Base-by-base conservation (phyloP, 331 rosid genomes). In the Prunus yedoensis region DNA sequence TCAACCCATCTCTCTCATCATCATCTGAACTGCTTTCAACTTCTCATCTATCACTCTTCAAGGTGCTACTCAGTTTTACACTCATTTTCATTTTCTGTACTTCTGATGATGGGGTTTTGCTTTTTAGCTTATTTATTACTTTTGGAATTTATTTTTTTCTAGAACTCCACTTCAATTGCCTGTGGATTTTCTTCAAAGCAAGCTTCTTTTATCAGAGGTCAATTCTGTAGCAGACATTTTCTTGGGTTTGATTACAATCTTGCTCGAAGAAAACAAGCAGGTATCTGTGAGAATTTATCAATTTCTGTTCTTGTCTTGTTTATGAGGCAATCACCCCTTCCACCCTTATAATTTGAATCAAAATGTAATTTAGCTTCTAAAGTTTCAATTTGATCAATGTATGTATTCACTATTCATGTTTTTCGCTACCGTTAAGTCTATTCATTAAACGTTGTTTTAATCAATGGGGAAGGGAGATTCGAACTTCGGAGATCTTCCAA, bases 171-270 rank as follows among this genome's bases (percentile, higher is more conserved):
- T 74, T 43, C 86, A 69, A 81, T 70, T 79, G 78, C 83, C 67
- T 65, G 84, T 75, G 85, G 93, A 64, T 78, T 86, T 70, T 92
- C 93, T 7, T 86, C 92, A 50, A 92, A 73, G n/a, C 86, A 89
- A 41, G 80, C 30, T 56, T 77, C 70, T 51, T 94, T 94, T 62
- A 18, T 79, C 52, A 81, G 92, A 76, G 97, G 96, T 16, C 97
- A 75, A 53, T 83, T 85, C 68, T 79, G 76, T 51, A 65, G 80
- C 46, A 78, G 77, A 61, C 83, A 79, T 16, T 6, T 78, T 73
- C 74, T 87, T 69, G 77, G 89, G 54, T 74, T 85, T 66, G 69
- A 74, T 15, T 71, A 78, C 6, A 75, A 49, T 59, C 79, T 62
- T 73, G 68, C 87, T 70, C 86, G 77, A 76, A 85, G 78, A 76